These are phyloP conservation scores for Blastosporella zonata DNA, from an alignment of 1,284 basidiomycete genomes.

Conservation along the genomic window DNA sequence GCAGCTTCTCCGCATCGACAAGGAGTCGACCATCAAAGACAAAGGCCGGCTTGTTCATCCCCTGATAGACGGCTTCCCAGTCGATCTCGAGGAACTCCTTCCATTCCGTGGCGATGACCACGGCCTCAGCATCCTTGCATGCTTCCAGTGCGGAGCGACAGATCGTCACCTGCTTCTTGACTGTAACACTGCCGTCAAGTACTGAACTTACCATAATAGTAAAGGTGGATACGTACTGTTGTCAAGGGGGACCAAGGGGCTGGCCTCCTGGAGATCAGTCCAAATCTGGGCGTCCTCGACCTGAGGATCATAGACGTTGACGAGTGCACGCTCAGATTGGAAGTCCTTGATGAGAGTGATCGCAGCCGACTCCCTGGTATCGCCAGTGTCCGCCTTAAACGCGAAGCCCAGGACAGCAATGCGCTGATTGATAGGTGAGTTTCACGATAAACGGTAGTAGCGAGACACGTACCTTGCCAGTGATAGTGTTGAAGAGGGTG, in stretches of 20 bases:
- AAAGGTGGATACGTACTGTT: slow-evolving; percentile 45
- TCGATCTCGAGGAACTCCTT: slow-evolving; percentile 92
- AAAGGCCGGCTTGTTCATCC: slow-evolving; percentile 96
- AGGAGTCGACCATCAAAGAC: slow-evolving; percentile 91
- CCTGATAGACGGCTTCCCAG: slow-evolving; percentile 82
- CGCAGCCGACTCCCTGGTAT: slow-evolving; percentile 96
- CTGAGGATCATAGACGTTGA: slow-evolving; percentile 94
- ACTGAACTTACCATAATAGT: not conserved
- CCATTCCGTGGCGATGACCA: slow-evolving; percentile 95
- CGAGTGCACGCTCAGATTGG: slow-evolving; percentile 81
- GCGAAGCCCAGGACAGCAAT: slow-evolving; percentile 97
- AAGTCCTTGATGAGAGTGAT: slow-evolving; percentile 96
- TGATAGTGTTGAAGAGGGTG: slow-evolving; percentile 97
- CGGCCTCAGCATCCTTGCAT: slow-evolving; percentile 86
- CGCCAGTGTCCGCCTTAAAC: slow-evolving; percentile 96
- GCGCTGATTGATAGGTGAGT: slow-evolving; percentile 48
- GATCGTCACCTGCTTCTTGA: slow-evolving; percentile 87
- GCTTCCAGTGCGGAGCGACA: slow-evolving; percentile 79
- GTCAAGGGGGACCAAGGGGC: slow-evolving; percentile 53
- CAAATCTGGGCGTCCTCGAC: slow-evolving; percentile 73
- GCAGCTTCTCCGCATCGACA: slow-evolving; percentile 77
- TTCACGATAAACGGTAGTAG: slow-evolving; percentile 18
- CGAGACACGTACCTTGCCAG: slow-evolving; percentile 69
- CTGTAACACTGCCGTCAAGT: slow-evolving; percentile 34
- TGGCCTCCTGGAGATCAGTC: slow-evolving; percentile 69